Evolutionary conservation across 2,329 filamentous ascomycete genomes (phyloP).

Genomic region (Nothophoma quercina): DNA sequence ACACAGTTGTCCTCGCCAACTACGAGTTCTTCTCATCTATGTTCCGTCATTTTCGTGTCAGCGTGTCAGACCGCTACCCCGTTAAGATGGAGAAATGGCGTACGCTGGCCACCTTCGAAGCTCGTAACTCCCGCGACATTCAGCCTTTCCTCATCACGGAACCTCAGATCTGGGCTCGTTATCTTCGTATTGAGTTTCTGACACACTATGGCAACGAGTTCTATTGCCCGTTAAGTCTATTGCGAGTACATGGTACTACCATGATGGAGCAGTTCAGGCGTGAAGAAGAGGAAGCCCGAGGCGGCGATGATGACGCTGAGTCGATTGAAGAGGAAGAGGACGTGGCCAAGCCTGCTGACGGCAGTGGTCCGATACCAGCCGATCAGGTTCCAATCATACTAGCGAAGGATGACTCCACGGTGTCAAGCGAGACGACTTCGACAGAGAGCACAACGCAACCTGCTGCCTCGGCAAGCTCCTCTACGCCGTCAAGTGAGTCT

Average conservation of each 20-base stretch:
- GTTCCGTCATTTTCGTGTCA: conserved; percentile 88
- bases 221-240: conserved; percentile 89
- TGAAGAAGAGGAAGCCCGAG: conserved; percentile 72
- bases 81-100: conserved; percentile 93
- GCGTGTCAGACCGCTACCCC: conserved; percentile 93
- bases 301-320: conserved; percentile 68
- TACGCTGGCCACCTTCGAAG: conserved; percentile 85
- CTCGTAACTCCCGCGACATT: conserved; percentile 89
- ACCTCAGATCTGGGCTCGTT: conserved; percentile 93
- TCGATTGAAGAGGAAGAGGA: conserved; percentile 57
- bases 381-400: conserved; percentile 30
- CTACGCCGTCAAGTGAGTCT: background rate
- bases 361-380: conserved; percentile 28
- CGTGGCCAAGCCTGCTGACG: conserved; percentile 48
- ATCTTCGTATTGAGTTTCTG: conserved; percentile 88
- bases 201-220: conserved; percentile 96
- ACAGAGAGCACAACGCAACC: conserved; percentile 3
- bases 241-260: conserved; percentile 90
- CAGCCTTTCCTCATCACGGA: conserved; percentile 95
- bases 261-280: conserved; percentile 96
- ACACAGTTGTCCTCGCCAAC: conserved; percentile 96
- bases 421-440: background rate
- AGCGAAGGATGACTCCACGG: conserved; percentile 13
- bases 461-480: background rate
- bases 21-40: conserved; percentile 99